These are phyloP conservation scores for Mesembryanthemum crystallinum DNA, from an alignment of 148 eudicot genomes.

Conservation along the genomic window DNA sequence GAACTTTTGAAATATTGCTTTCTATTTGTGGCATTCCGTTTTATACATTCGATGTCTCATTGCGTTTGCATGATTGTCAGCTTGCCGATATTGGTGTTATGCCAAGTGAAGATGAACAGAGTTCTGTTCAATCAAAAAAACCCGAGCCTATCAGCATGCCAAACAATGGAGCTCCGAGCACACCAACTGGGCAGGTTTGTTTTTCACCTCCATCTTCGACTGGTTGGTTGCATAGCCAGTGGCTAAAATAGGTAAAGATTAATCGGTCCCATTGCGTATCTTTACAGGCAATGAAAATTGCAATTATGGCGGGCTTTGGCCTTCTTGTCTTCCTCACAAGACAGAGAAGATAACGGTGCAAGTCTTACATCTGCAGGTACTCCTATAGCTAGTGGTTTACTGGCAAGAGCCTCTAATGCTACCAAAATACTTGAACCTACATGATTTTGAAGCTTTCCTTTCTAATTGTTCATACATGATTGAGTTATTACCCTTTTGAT, in stretches of 20 bases:
- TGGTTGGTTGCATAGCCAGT: neutral
- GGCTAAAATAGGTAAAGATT: neutral
- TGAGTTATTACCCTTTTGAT: neutral
- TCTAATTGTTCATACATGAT: too few species aligned
- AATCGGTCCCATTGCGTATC: neutral
- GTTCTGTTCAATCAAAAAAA: slow-evolving; percentile 10
- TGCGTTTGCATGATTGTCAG: slow-evolving; percentile 30
- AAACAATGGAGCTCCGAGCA: slow-evolving; percentile 27
- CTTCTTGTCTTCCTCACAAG: slow-evolving; percentile 67
- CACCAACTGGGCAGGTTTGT: slow-evolving; percentile 52
- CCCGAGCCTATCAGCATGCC: slow-evolving; percentile 30
- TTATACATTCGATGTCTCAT: neutral
- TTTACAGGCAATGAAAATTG: slow-evolving; percentile 66
- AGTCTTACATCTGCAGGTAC: neutral
- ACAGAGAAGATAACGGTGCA: slow-evolving; percentile 55
- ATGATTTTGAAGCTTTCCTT: neutral
- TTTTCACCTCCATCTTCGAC: neutral
- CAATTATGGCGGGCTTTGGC: slow-evolving; percentile 75
- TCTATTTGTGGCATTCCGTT: neutral
- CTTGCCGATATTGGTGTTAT: slow-evolving; percentile 15
- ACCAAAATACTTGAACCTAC: too few species aligned
- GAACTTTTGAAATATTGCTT: neutral
- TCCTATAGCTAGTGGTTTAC: neutral
- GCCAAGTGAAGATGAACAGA: slow-evolving; percentile 24
- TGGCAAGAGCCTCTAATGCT: neutral